phyloP scores from a whole-genome alignment of 2,329 filamentous ascomycete species.

The Claviceps africana region DNA sequence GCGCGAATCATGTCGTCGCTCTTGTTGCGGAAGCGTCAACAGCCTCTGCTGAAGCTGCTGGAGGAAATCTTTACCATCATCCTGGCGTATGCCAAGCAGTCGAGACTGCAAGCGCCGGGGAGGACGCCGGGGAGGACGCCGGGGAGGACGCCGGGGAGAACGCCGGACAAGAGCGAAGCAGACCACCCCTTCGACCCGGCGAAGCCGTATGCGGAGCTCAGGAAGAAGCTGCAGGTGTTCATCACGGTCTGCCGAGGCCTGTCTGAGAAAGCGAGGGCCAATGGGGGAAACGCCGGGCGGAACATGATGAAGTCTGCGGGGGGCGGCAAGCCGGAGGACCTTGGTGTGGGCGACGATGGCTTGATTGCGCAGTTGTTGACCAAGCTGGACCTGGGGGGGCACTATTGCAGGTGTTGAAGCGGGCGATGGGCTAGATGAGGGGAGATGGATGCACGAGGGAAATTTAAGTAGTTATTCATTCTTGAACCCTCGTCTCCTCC shows the following conservation, averaged over 20 bases:
- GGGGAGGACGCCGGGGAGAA: too few relatives aligned
- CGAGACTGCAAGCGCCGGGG: constrained; percentile 25
- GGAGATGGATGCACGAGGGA: too few relatives aligned
- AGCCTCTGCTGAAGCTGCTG: constrained; percentile 55
- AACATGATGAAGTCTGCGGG: constrained; percentile 3
- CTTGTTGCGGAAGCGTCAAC: constrained; percentile 60
- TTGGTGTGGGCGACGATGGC: constrained; percentile 33
- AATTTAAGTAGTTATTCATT: too few relatives aligned
- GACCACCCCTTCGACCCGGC: constrained; percentile 11
- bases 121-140: too few relatives aligned
- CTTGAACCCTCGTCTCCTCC: too few relatives aligned
- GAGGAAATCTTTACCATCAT: constrained; percentile 64
- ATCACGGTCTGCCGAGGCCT: constrained; percentile 56
- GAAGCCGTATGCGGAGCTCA: constrained; percentile 50
- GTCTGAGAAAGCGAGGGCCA: constrained; percentile 43
- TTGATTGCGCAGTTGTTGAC: constrained; percentile 54
- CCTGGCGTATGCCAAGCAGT: constrained; percentile 52
- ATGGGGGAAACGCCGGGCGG: constrained; percentile 14
- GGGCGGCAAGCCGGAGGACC: constrained; percentile 12
- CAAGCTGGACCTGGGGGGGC: constrained; percentile 56
- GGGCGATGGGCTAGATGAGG: neutral
- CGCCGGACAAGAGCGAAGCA: constrained; percentile 6
- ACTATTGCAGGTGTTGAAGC: constrained; percentile 34
- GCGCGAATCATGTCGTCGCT: constrained; percentile 63
- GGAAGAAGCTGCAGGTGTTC: constrained; percentile 60